These are phyloP conservation scores for Cyphellophora attinorum DNA, from an alignment of 2,329 filamentous ascomycete genomes.

Conservation along the genomic window DNA sequence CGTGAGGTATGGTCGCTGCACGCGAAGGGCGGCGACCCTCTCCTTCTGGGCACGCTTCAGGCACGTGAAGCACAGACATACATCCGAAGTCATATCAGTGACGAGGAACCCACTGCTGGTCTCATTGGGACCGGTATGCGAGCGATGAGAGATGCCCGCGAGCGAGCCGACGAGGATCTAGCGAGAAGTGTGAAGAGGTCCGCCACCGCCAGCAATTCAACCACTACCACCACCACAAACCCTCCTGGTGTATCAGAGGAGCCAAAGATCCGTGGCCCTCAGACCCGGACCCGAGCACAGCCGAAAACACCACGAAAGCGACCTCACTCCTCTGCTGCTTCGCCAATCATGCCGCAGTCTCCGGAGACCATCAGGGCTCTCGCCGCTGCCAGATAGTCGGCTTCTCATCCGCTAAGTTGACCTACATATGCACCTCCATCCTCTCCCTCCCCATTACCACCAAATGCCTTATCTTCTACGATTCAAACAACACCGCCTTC, in stretches of 20 bases:
- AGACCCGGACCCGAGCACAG: background rate
- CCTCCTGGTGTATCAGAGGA: conserved; percentile 8
- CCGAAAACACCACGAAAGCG: background rate
- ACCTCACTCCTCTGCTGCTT: background rate
- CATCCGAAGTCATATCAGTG: conserved; percentile 32
- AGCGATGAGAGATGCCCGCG: conserved; percentile 21
- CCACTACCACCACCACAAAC: conserved; percentile 2
- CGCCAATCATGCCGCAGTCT: background rate
- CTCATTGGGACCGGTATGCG: conserved; percentile 32
- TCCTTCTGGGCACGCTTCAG: conserved; percentile 50
- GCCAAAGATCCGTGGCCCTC: conserved; percentile 8
- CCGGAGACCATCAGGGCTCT: conserved; percentile 26
- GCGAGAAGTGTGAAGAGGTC: conserved; percentile 5
- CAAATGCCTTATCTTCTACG: conserved; percentile 90
- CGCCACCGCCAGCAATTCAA: background rate
- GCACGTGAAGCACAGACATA: conserved; percentile 46
- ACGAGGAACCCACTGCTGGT: conserved; percentile 28
- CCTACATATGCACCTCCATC: conserved; percentile 70
- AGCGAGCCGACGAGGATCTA: conserved; percentile 11
- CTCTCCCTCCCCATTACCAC: conserved; percentile 58
- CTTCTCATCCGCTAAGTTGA: conserved; percentile 77
- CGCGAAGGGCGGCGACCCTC: conserved; percentile 30
- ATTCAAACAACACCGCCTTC: conserved; percentile 75
- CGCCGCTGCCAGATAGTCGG: conserved; percentile 56
- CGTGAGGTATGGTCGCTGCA: conserved; percentile 61